These are phyloP conservation scores for Haplosporangium sp. DNA, from an alignment of 371 early-diverging fungal species.

Conservation along the genomic window DNA sequence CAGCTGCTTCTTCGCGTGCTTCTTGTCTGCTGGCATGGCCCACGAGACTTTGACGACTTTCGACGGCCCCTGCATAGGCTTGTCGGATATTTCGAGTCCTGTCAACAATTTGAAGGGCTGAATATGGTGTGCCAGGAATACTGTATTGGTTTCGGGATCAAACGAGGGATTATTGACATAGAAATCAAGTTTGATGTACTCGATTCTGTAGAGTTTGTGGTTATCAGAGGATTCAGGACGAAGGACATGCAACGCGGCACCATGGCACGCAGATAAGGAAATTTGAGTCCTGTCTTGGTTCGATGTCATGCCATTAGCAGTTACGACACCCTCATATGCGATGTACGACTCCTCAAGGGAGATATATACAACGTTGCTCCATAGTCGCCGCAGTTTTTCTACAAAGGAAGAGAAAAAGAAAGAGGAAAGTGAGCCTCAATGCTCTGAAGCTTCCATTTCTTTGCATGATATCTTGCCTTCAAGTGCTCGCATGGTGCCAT, in stretches of 20 bases:
- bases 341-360: slow-evolving; percentile 30
- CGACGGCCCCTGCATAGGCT: neutral
- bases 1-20: slow-evolving; percentile 13
- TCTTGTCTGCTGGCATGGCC: slow-evolving; percentile 15
- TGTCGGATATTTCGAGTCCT: neutral
- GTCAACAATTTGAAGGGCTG: slow-evolving; percentile 13
- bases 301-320: slow-evolving; percentile 56
- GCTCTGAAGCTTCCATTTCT: no score
- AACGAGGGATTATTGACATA: slow-evolving; percentile 55
- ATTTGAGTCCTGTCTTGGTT: slow-evolving; percentile 43
- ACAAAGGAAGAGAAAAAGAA: neutral
- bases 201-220: slow-evolving; percentile 18
- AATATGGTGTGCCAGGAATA: slow-evolving; percentile 46
- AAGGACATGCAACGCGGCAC: slow-evolving; percentile 46
- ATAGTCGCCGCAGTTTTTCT: slow-evolving; percentile 46
- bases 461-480: slow-evolving; percentile 27
- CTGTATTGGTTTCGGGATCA: slow-evolving; percentile 50
- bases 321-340: slow-evolving; percentile 35
- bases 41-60: slow-evolving; percentile 24
- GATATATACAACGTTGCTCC: slow-evolving; percentile 53
- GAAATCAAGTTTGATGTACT: slow-evolving; percentile 40
- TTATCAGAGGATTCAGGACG: slow-evolving; percentile 19
- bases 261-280: slow-evolving; percentile 52
- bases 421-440: neutral
- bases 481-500: slow-evolving; percentile 32